phyloP scores from a whole-genome alignment of 2,329 filamentous ascomycete species.

The Taxawa tesnikishii region DNA sequence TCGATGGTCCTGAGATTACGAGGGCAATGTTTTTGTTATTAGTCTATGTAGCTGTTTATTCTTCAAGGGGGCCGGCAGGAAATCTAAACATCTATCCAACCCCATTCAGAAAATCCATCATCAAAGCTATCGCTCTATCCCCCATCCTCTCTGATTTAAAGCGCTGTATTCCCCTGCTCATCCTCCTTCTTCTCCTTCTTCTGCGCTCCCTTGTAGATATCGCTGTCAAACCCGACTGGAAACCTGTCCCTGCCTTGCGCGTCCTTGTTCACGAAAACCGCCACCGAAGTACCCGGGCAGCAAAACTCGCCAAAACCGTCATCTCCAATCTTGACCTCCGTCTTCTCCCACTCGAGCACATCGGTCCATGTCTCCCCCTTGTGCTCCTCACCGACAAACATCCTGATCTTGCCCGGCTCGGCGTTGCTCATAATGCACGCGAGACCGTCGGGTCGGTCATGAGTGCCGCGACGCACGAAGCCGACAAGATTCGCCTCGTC shows the following conservation, averaged over 20 bases:
- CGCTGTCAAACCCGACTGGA: slow-evolving; percentile 15
- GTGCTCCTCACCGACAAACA: slow-evolving; percentile 45
- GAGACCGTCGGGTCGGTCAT: slow-evolving; percentile 36
- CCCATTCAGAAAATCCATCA: no score
- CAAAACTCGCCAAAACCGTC: slow-evolving; percentile 48
- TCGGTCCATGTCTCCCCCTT: slow-evolving; percentile 52
- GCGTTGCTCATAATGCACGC: slow-evolving; percentile 33
- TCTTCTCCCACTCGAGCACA: slow-evolving; percentile 43
- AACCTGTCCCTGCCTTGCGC: slow-evolving; percentile 42
- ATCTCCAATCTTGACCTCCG: slow-evolving; percentile 44
- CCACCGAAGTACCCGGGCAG: slow-evolving; percentile 41
- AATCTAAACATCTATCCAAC: no score
- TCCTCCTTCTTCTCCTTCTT: no score
- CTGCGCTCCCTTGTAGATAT: slow-evolving; percentile 10
- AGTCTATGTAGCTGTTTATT: no score
- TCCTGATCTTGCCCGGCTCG: slow-evolving; percentile 33
- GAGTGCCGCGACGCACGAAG: slow-evolving; percentile 41
- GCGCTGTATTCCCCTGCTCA: no score
- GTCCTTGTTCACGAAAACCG: slow-evolving; percentile 48
- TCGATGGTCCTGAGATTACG: no score
- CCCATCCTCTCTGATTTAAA: no score
- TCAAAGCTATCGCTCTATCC: no score
- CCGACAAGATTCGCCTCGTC: slow-evolving; percentile 49
- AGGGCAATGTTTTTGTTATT: no score
- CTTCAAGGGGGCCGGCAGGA: no score